These are phyloP conservation scores for Tolypocladium guangdongense DNA, from an alignment of 2,329 filamentous ascomycete genomes.

Conservation along the genomic window DNA sequence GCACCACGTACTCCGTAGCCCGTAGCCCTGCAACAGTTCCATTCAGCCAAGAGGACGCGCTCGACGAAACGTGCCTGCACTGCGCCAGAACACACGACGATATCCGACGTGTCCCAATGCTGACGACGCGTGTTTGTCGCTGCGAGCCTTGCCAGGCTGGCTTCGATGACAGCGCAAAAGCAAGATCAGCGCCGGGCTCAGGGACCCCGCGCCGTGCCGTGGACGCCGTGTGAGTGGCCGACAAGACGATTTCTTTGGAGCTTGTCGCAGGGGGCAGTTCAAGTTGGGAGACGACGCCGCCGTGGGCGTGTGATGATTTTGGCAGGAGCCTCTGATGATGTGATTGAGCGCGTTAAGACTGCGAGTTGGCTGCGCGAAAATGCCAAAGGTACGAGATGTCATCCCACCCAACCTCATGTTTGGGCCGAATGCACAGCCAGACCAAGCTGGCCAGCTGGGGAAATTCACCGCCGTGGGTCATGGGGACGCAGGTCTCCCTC, in stretches of 20 bases:
- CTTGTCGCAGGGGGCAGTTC: neutral
- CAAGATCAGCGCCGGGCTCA: conserved; percentile 14
- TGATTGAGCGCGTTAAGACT: neutral
- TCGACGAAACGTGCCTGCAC: no score
- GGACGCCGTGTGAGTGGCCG: neutral
- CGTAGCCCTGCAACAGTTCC: no score
- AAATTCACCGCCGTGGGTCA: no score
- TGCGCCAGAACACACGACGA: no score
- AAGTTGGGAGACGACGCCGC: neutral
- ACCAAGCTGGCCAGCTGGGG: no score
- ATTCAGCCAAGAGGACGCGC: no score
- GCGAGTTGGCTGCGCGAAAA: neutral
- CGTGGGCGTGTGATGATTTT: neutral
- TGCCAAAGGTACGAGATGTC: neutral
- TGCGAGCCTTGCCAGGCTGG: neutral
- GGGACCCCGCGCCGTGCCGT: neutral
- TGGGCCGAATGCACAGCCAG: neutral
- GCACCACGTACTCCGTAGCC: no score
- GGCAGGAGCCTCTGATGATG: neutral
- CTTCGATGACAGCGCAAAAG: conserved; percentile 24
- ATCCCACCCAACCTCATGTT: neutral
- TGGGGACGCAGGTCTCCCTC: no score
- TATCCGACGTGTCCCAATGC: neutral
- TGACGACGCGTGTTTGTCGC: neutral
- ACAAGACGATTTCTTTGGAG: neutral